These are phyloP conservation scores for Enterospora canceri DNA, from an alignment of 371 early-diverging fungal species.

Conservation along the genomic window DNA sequence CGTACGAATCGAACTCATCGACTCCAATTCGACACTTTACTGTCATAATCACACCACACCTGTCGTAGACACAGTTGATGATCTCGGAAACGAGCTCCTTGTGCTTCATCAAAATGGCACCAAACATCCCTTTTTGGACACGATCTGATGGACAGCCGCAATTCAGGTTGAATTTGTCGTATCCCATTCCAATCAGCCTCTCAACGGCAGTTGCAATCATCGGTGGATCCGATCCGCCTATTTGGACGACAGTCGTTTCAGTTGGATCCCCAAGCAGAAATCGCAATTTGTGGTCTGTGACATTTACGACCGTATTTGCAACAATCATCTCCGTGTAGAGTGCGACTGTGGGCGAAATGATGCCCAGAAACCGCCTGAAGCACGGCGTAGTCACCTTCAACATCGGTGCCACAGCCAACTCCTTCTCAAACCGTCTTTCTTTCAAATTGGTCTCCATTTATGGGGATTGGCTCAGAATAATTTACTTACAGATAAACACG, in stretches of 20 bases:
- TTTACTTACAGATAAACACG: constrained; percentile 61
- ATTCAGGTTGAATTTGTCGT: constrained; percentile 53
- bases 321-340: constrained; percentile 58
- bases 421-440: constrained; percentile 13
- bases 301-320: constrained; percentile 46
- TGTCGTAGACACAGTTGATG: constrained; percentile 48
- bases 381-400: constrained; percentile 56
- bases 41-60: constrained; percentile 45
- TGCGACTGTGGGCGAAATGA: constrained; percentile 37
- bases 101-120: constrained; percentile 56
- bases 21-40: constrained; percentile 56
- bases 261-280: constrained; percentile 47
- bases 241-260: constrained; percentile 52
- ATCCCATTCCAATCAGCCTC: constrained; percentile 32
- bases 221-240: constrained; percentile 54
- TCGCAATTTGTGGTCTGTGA: constrained; percentile 28
- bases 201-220: constrained; percentile 43
- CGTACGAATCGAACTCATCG: constrained; percentile 54
- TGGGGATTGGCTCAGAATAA: not conserved
- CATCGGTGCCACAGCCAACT: constrained; percentile 57
- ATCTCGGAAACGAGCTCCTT: constrained; percentile 41
- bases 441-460: not conserved
- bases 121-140: constrained; percentile 56
- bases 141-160: constrained; percentile 57
- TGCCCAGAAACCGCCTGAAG: constrained; percentile 50